These are phyloP conservation scores for Septoria petroselini DNA, from an alignment of 2,329 filamentous ascomycete species.

Conservation along the genomic window DNA sequence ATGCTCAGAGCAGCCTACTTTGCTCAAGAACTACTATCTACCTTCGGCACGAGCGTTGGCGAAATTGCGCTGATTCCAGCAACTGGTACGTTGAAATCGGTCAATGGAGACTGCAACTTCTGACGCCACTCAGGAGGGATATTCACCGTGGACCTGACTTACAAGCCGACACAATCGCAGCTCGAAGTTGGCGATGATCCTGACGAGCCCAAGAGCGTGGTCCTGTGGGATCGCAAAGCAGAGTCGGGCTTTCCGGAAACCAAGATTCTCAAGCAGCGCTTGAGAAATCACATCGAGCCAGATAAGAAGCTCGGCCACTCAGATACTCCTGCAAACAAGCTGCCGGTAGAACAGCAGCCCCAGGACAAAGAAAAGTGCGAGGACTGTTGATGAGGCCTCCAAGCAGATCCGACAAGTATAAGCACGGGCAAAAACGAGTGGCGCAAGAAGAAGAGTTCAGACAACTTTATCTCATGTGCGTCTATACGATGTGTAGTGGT, in stretches of 20 bases:
- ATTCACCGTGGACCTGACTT: constrained; percentile 69
- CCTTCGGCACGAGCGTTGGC: constrained; percentile 77
- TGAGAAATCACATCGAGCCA: constrained; percentile 80
- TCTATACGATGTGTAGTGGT: not conserved
- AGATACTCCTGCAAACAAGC: constrained; percentile 40
- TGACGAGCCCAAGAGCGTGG: constrained; percentile 43
- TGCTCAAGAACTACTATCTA: constrained; percentile 91
- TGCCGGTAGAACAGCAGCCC: not conserved
- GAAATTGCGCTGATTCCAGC: constrained; percentile 84
- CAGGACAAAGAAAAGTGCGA: constrained; percentile 7
- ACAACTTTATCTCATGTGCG: not conserved
- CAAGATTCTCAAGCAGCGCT: constrained; percentile 80
- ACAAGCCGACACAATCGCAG: constrained; percentile 21
- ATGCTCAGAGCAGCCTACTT: constrained; percentile 57
- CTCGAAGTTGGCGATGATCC: constrained; percentile 15
- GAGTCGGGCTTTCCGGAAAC: constrained; percentile 93
- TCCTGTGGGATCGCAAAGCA: constrained; percentile 82
- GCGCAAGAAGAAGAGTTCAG: not conserved
- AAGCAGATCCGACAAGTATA: no score
- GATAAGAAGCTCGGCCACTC: constrained; percentile 72
- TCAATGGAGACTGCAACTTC: not conserved
- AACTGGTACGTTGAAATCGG: constrained; percentile 55
- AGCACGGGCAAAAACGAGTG: not conserved
- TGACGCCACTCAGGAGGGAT: constrained; percentile 50
- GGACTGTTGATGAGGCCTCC: constrained; percentile 15